phyloP scores from a whole-genome alignment of 2,329 filamentous ascomycete genomes.

The Chaetomiaceae sp. region DNA sequence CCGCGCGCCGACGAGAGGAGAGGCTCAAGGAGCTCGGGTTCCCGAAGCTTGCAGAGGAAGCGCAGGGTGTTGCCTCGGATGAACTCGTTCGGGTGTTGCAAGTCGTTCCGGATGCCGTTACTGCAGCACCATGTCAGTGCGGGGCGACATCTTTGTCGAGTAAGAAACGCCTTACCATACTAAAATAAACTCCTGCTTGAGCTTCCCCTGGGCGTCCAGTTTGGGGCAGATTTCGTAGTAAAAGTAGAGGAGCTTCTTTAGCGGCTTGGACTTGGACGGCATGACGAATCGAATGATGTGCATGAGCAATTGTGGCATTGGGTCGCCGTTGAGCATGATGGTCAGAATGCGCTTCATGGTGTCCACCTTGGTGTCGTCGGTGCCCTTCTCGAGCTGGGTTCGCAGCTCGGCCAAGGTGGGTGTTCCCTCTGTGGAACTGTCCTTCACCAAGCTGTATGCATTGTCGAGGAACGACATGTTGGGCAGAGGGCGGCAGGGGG shows the following conservation, averaged over 20 bases:
- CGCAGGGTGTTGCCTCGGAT: constrained; percentile 96
- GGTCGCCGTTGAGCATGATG: constrained; percentile 96
- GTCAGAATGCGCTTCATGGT: constrained; percentile 96
- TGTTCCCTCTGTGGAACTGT: constrained; percentile 84
- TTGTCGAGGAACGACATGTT: constrained; percentile 95
- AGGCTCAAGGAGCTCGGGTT: constrained; percentile 93
- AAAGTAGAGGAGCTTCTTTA: constrained; percentile 98
- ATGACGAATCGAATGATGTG: constrained; percentile 99
- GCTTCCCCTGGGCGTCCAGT: constrained; percentile 82
- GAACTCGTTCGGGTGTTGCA: constrained; percentile 97
- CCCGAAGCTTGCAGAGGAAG: constrained; percentile 93
- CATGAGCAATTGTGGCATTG: constrained; percentile 94
- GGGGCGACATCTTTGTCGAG: background rate
- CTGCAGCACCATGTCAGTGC: constrained; percentile 45
- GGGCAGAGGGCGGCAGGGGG: constrained; percentile 29
- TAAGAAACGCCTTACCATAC: constrained; percentile 65
- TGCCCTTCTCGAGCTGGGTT: constrained; percentile 89
- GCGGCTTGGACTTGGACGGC: constrained; percentile 91
- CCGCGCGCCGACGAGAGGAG: constrained; percentile 86
- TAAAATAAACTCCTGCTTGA: constrained; percentile 99
- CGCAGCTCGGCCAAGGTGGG: constrained; percentile 87
- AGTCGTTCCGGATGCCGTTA: constrained; percentile 95
- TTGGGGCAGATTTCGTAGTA: constrained; percentile 99
- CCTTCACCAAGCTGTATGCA: constrained; percentile 93
- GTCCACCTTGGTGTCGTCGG: constrained; percentile 86